A percentile compares a stretch with the other conserved stretches of the same genome.
These are phyloP conservation scores for Bullera alba DNA, from an alignment of 768 basidiomycete genomes.

Conservation along the genomic window DNA sequence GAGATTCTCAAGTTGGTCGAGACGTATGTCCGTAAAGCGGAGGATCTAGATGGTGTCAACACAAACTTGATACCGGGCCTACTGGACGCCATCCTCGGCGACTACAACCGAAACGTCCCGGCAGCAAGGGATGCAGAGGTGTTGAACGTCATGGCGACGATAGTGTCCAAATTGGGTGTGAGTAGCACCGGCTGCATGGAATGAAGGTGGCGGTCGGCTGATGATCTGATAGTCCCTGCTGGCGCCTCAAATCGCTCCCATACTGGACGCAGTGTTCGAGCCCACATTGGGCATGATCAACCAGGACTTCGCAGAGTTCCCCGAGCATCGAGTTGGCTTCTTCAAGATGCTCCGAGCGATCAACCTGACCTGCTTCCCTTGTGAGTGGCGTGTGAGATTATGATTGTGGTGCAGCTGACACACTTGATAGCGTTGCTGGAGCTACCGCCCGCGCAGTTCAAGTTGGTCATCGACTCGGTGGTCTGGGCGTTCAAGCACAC, in stretches of 20 bases:
- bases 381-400: too few species aligned
- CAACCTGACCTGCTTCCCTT: constrained; percentile 90
- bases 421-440: constrained; percentile 61
- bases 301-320: constrained; percentile 97
- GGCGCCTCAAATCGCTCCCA: constrained; percentile 87
- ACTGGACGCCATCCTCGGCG: constrained; percentile 93
- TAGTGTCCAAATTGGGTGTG: constrained; percentile 80
- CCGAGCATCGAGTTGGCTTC: constrained; percentile 94
- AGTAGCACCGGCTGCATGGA: constrained; percentile 42
- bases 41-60: constrained; percentile 90
- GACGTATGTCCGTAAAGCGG: constrained; percentile 93
- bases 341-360: constrained; percentile 90
- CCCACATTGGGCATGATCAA: constrained; percentile 98
- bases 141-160: constrained; percentile 92
- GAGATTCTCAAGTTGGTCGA: constrained; percentile 96
- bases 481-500: constrained; percentile 99
- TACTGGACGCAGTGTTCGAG: constrained; percentile 94
- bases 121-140: constrained; percentile 94
- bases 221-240: constrained; percentile 58
- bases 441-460: constrained; percentile 87
- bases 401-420: too few species aligned
- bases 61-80: constrained; percentile 86
- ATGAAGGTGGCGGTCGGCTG: background rate
- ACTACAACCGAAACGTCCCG: constrained; percentile 91
- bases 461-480: constrained; percentile 94